Evolutionary conservation across 225 moss, liverwort and hornwort species (phyloP), one percentile per base, ranked within the genome.

Genomic region (Polytrichum commune): DNA sequence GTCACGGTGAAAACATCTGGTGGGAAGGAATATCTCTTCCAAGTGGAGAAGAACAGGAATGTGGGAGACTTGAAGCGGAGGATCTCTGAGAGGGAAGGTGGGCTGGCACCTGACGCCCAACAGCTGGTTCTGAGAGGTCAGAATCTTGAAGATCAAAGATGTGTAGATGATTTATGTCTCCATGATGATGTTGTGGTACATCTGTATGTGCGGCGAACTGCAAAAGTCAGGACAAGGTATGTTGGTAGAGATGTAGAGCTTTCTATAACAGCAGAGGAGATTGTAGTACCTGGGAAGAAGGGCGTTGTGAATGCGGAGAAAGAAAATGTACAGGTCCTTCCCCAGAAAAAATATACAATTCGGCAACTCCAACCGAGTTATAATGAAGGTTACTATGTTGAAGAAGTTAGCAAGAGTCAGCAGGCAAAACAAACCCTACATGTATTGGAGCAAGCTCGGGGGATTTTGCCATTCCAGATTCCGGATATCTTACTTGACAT

Each of bases 61-160:
- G 93, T 93, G 29, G 91, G 87, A 27, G 83, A 93, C 30, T 60
- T 96, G 66, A 96, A 96, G 81, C 73, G 85, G 77, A 88, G 89
- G 7, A 96, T 96, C 8, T 87, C 90, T 19, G 88, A 93, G 38
- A 90, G 85, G 61, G 89, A 90, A 66, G 88, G 93, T 56, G 93
- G 93, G 19, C 67, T 96, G 69, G 84, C 79, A 29, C 66, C 87
- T 65, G 82, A 90, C 62, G 81, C 87, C 2, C 96, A 96, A 72
- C 96, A 92, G 53, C 70, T 93, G 60, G 96, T 93, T 53, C 84
- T 96, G 18, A 79, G 80, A 56, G 96, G 93, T 1, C 19, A 92
- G 16, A 78, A 85, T 58, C 55, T 96, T 56, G 90, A 93, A 71
- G 93, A 93, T 76, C 77, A 87, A 60, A 81, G 70, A 70, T 78